These are phyloP conservation scores for Termitomyces sp. DNA, from an alignment of 768 basidiomycete genomes.

Conservation along the genomic window DNA sequence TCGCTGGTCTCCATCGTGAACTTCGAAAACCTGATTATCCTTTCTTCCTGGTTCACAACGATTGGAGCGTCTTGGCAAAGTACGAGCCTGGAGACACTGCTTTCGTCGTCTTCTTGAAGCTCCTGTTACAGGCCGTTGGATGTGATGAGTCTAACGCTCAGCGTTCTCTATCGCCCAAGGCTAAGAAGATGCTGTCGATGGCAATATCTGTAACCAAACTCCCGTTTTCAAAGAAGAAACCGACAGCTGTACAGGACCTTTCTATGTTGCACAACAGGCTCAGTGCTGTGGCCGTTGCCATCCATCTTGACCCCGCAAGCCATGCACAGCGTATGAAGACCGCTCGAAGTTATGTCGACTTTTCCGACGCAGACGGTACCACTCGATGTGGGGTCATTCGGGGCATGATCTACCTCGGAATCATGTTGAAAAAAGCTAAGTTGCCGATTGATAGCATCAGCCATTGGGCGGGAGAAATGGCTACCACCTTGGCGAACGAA, in stretches of 20 bases:
- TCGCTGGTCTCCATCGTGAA: constrained; percentile 65
- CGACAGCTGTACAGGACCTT: constrained; percentile 51
- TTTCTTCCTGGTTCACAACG: constrained; percentile 55
- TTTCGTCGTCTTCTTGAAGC: constrained; percentile 77
- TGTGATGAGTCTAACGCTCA: constrained; percentile 24
- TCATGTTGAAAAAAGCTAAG: constrained; percentile 52
- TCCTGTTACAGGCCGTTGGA: constrained; percentile 62
- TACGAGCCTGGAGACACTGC: constrained; percentile 61
- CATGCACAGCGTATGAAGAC: constrained; percentile 55
- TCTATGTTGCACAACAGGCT: constrained; percentile 84
- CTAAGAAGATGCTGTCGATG: constrained; percentile 69
- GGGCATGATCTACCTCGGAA: constrained; percentile 67
- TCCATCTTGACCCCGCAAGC: constrained; percentile 56
- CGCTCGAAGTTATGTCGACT: constrained; percentile 64
- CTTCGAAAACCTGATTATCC: constrained; percentile 55
- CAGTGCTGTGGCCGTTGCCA: constrained; percentile 64
- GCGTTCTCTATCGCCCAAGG: constrained; percentile 34
- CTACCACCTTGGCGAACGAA: constrained; percentile 51
- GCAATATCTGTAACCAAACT: constrained; percentile 70
- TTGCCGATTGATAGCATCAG: constrained; percentile 50
- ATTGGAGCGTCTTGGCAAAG: constrained; percentile 49
- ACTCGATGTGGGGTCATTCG: constrained; percentile 73
- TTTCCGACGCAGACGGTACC: constrained; percentile 57
- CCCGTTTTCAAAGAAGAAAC: constrained; percentile 51
- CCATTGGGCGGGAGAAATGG: constrained; percentile 65